Base-by-base conservation (phyloP, 345 rosid genomes). In the Dipteronia sinensis region DNA sequence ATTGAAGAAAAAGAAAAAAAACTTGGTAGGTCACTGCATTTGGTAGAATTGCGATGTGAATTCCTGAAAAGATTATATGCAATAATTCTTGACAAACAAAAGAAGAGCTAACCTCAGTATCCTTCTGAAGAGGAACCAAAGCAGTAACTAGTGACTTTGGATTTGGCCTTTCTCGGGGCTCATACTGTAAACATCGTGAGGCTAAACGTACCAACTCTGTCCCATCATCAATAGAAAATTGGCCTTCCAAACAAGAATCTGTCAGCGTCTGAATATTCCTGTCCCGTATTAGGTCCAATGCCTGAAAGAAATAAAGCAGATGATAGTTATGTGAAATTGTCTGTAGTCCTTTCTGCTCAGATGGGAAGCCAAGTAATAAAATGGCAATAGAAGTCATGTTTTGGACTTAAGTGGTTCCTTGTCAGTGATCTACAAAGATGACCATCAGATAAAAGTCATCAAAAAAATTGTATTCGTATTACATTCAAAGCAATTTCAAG, bases 211-310 rank as follows among this genome's bases (percentile, higher is more conserved):
- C 92, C 73, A 95, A 86, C 78, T 90, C 92, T 11, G 88, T 93
- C 19, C 90, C 91, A 77, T 93, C 98, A 76, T 81, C 87, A 78
- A 85, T 85, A 44, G 98, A 83, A 86, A 90, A 80, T 77, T 93
- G 93, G 75, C 98, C 98, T 80, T 92, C 93, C 85, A 93, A 85
- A 85, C 94, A 89, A 76, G 98, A 90, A 87, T 95, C 98, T 7
- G 90, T 89, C 67, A 92, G 89, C 85, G 87, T 90, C 85, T 89
- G 94, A 81, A 92, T 86, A 82, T 95, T 93, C 85, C 89, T 85
- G 85, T 90, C 95, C 75, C 94, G 85, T 83, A 95, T 93, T 72
- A 95, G 81, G 86, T 95, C 95, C 80, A 95, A 91, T 71, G 98
- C 98, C 98, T 95, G 86, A 67, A 76, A 72, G 47, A 80, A 82